A percentile compares a stretch with the other conserved stretches of the same genome.
phyloP scores from a whole-genome alignment of 768 basidiomycete species.

The Suillus spraguei region DNA sequence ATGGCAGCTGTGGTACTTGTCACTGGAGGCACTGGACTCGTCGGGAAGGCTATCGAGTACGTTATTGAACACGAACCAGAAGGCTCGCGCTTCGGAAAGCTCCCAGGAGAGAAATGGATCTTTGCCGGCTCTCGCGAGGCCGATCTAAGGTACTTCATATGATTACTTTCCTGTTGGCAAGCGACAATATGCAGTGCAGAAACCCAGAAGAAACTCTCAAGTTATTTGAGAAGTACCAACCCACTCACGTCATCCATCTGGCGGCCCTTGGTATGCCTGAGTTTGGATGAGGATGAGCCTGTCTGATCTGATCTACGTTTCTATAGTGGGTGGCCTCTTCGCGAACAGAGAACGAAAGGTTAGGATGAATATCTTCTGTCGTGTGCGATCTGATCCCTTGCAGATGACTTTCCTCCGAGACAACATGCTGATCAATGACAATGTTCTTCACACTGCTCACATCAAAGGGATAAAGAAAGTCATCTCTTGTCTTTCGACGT shows the following conservation, averaged over 20 bases:
- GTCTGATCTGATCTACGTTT: constrained; percentile 14
- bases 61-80: constrained; percentile 77
- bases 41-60: constrained; percentile 82
- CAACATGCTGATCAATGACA: constrained; percentile 95
- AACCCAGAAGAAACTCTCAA: constrained; percentile 67
- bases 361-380: constrained; percentile 13
- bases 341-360: constrained; percentile 96
- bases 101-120: constrained; percentile 80
- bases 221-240: constrained; percentile 89
- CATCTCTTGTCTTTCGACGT: constrained; percentile 95
- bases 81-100: constrained; percentile 79
- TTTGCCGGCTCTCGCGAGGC: constrained; percentile 80
- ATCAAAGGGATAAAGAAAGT: constrained; percentile 70
- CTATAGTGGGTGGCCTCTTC: constrained; percentile 88
- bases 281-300: constrained; percentile 1
- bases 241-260: constrained; percentile 95
- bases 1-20: constrained; percentile 64
- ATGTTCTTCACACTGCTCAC: constrained; percentile 79
- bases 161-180: background rate
- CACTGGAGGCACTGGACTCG: constrained; percentile 85
- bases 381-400: background rate
- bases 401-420: constrained; percentile 92
- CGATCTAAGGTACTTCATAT: constrained; percentile 68
- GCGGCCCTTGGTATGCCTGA: constrained; percentile 79
- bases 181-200: constrained; percentile 39